Conservation (phyloP, 805 yeast genomes). For the Barnettozyma wickerhamii region DNA sequence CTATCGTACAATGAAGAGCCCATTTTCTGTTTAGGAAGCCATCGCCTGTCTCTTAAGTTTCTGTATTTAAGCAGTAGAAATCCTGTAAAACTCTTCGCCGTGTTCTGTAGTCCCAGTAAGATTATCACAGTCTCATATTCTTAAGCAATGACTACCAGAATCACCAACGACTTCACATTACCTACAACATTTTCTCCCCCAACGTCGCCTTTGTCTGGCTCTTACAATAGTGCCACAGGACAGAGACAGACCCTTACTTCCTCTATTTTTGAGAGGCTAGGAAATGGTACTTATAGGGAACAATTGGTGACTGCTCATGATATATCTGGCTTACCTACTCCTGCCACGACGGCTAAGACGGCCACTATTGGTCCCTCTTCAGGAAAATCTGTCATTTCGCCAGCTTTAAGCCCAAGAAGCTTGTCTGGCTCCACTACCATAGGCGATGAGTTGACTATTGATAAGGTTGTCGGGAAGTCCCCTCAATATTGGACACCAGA, state of each 20-base stretch:
- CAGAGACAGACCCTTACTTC: neutral
- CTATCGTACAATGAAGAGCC: too few relatives aligned
- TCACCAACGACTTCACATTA: neutral
- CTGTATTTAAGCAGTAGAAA: too few relatives aligned
- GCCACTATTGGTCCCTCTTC: neutral
- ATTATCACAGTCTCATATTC: too few relatives aligned
- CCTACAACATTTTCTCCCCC: neutral
- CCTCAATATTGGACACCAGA: slow-evolving; percentile 7
- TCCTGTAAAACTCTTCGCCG: too few relatives aligned
- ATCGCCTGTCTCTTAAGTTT: too few relatives aligned
- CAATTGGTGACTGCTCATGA: slow-evolving; percentile 3
- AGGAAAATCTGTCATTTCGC: neutral
- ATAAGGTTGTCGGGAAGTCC: neutral
- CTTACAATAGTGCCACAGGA: neutral
- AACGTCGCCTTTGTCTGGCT: slow-evolving; percentile 1
- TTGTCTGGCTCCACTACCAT: neutral
- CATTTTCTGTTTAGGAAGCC: too few relatives aligned
- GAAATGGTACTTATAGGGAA: slow-evolving; percentile 6
- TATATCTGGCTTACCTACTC: neutral
- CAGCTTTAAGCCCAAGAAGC: neutral
- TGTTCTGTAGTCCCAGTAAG: too few relatives aligned
- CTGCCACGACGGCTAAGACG: neutral
- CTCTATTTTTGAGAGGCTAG: slow-evolving; percentile 7
- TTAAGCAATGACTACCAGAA: neutral
- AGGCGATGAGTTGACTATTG: neutral